Base-by-base conservation (phyloP, 2,329 filamentous ascomycete species). In the Rosellinia necatrix region DNA sequence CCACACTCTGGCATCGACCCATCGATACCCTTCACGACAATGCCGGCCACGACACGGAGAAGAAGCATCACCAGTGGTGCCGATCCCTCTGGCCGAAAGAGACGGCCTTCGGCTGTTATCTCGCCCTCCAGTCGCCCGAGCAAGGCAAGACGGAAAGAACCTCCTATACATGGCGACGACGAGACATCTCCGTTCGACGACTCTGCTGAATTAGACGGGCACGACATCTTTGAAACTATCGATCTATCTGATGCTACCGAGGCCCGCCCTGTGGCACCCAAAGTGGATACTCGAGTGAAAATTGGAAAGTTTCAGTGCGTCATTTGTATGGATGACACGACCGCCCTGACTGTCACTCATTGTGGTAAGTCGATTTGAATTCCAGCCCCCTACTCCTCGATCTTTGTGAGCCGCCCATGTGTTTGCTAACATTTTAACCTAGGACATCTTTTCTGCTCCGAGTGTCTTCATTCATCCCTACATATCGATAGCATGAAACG, bases 391-490 rank as follows among this genome's bases (percentile, higher is more conserved):
- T 46, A 35, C 42, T 32, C 25, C 3, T 6, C 41, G n/a, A 32
- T 38, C 27, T 24, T n/a, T 12, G 6, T 19, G 2, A 10, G 13
- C 29, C 22, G 8, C 15, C 50, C 44, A 32, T 49, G 3, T 41
- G 17, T 49, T 5, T 41, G 17, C 56, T 59, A 4, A 61, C 32
- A 9, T 34, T 24, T 42, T 22, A 8, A 27, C 47, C 12, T 35
- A 87, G 85, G 85, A 8, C 85, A 88, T 64, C 72, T 88, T 2
- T 88, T 86, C 67, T 88, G 85, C 60, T 80, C 81, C 41, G 77
- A 81, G 53, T 88, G 85, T 65, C 75, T 88, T 2, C 82, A 86
- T 64, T 79, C 81, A 9, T 81, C 85, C 4, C 76, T 88, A 2
- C 73, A 83, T 55, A 82, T 83, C 27, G 81, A 84, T 49, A 72